A percentile compares a stretch with the other conserved stretches of the same genome.
Conservation (phyloP, 352 stramenopile species). For the Globisporangium emineosum region DNA sequence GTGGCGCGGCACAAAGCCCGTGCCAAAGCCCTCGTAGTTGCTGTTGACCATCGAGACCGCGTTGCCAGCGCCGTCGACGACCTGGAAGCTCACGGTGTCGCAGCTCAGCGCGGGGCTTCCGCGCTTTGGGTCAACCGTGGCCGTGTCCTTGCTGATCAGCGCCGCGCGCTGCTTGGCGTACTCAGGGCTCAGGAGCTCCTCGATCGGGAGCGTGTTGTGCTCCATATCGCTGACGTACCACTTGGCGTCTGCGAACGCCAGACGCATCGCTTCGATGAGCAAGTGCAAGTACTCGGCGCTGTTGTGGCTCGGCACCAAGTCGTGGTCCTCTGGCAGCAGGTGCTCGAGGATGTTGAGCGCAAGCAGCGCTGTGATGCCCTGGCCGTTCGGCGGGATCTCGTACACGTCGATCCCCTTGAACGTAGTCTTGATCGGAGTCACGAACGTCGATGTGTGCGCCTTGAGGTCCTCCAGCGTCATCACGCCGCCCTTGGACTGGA, state of each 20-base stretch:
- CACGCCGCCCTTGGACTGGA: slow-evolving; percentile 56
- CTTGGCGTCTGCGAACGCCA: slow-evolving; percentile 93
- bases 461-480: slow-evolving; percentile 86
- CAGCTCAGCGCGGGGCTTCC: slow-evolving; percentile 65
- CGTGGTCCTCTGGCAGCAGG: slow-evolving; percentile 37
- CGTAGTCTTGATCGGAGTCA: slow-evolving; percentile 86
- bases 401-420: slow-evolving; percentile 90
- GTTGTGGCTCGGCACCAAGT: slow-evolving; percentile 30
- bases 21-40: slow-evolving; percentile 97
- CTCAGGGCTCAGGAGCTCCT: slow-evolving; percentile 72
- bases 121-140: slow-evolving; percentile 49
- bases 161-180: slow-evolving; percentile 63
- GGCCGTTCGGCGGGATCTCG: slow-evolving; percentile 94
- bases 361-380: slow-evolving; percentile 95
- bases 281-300: slow-evolving; percentile 84
- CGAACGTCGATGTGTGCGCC: slow-evolving; percentile 85
- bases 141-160: slow-evolving; percentile 38
- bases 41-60: slow-evolving; percentile 98
- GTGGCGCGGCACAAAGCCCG: slow-evolving; percentile 89
- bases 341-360: slow-evolving; percentile 91
- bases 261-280: slow-evolving; percentile 90
- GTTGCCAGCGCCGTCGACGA: slow-evolving; percentile 94
- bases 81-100: slow-evolving; percentile 95
- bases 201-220: slow-evolving; percentile 51
- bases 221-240: slow-evolving; percentile 84